phyloP scores from a whole-genome alignment of 176 grass and related monocot species.

The Echinochloa phyllopogon region DNA sequence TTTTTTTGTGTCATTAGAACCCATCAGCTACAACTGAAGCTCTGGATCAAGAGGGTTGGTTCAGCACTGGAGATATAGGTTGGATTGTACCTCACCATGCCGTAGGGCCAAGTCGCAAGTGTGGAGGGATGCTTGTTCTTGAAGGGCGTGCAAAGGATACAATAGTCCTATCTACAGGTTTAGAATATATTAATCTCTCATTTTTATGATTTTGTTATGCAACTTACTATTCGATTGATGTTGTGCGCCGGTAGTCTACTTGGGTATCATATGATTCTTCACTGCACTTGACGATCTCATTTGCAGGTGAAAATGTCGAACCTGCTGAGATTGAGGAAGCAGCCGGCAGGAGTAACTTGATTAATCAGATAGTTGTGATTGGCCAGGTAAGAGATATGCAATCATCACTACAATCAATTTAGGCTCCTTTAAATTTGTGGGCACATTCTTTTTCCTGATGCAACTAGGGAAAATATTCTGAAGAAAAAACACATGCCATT shows the following conservation, averaged over 20 bases:
- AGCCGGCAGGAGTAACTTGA: conserved; percentile 75
- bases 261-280: conserved; percentile 5
- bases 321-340: conserved; percentile 85
- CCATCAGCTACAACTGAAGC: conserved; percentile 60
- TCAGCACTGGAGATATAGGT: conserved; percentile 91
- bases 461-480: conserved; percentile 9
- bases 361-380: conserved; percentile 88
- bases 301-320: conserved; percentile 96
- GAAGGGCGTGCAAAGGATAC: conserved; percentile 98
- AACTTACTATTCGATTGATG: background rate
- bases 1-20: conserved; percentile 56
- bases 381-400: conserved; percentile 68
- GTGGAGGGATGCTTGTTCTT: conserved; percentile 93
- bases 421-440: conserved; percentile 1
- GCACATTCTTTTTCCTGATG: background rate
- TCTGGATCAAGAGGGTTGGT: conserved; percentile 81
- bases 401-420: background rate
- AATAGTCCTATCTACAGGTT: conserved; percentile 97
- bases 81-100: conserved; percentile 74
- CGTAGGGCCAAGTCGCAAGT: conserved; percentile 66
- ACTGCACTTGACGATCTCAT: background rate
- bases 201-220: background rate
- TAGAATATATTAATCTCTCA: background rate
- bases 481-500: background rate
- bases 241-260: background rate